Conservation (phyloP, 2,329 filamentous ascomycete species). For the Colletotrichum cuscutae region DNA sequence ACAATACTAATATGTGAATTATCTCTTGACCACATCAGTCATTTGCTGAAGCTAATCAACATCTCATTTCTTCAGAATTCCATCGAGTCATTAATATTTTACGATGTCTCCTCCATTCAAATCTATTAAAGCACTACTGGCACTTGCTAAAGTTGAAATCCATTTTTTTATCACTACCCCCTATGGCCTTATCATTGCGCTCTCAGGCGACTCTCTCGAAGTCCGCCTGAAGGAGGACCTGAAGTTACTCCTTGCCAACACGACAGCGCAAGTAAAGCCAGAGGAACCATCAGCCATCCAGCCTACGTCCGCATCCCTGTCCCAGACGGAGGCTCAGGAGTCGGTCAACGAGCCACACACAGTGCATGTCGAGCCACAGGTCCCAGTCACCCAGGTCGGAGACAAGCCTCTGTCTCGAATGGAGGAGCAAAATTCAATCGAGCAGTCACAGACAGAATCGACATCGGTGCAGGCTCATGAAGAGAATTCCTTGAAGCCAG, state of each 20-base stretch:
- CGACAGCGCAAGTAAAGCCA: too few species aligned
- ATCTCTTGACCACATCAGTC: not conserved
- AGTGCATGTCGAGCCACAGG: not conserved
- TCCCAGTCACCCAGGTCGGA: not conserved
- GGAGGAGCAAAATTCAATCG: not conserved
- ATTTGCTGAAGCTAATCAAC: not conserved
- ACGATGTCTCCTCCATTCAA: not conserved
- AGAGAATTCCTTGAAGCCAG: not conserved
- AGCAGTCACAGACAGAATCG: not conserved
- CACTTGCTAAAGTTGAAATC: accelerated
- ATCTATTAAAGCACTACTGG: not conserved
- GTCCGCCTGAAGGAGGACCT: not conserved
- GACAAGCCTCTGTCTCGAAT: not conserved
- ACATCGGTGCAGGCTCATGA: not conserved
- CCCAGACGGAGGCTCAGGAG: too few species aligned
- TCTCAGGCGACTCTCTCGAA: not conserved
- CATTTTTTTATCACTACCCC: not conserved
- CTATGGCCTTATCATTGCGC: not conserved
- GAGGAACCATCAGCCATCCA: too few species aligned
- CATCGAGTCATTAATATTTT: not conserved
- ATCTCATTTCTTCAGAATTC: not conserved
- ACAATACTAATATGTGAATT: not conserved
- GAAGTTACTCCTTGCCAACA: not conserved
- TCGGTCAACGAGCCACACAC: too few species aligned
- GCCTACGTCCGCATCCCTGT: too few species aligned